Evolutionary conservation across 148 eudicot genomes (phyloP), one percentile per base, ranked within the genome.

Genomic region (Vaccinium myrtillus): DNA sequence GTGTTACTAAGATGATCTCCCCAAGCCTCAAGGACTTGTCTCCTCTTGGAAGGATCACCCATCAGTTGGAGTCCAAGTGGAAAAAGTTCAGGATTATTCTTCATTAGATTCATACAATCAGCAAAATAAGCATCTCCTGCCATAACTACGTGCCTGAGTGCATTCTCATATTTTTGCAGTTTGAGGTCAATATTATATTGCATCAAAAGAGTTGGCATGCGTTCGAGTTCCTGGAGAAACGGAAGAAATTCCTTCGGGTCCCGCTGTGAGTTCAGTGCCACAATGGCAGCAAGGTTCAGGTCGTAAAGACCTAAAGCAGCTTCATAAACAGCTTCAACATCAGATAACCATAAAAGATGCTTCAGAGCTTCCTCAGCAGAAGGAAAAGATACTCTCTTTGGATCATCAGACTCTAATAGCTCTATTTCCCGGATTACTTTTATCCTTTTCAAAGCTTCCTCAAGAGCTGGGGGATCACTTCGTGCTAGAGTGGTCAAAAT

Each of bases 241-340:
- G 99, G 99, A 88, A 97, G 93, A 90, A 97, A 97, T 86, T 97
- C 99, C 88, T 95, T 97, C 54, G 99, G 99, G 78, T 97, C 99
- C 80, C 82, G 90, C 75, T 97, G 99, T 73, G 98, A 92, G 87
- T 97, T 97, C 83, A 97, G 89, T 71, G 98, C 99, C 80, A 97
- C 99, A 86, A 97, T 97, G 88, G 99, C 99, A 48, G 98, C 98
- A 88, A 97, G 98, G 86, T 95, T 97, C 79, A 97, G 88, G 90
- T 97, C 99, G 84, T 97, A 95, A 65, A 97, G 94, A 58, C 99
- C 98, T 88, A 97, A 89, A 79, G 98, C 99, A 91, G 98, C 95
- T 89, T 97, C 99, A 89, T 87, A 97, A 65, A 95, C 96, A 73
- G 99, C 95, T 82, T 93, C 98, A 48, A 93, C 81, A 82, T 95